phyloP scores from a whole-genome alignment of 2,329 filamentous ascomycete genomes.

The Biscogniauxia sp. region DNA sequence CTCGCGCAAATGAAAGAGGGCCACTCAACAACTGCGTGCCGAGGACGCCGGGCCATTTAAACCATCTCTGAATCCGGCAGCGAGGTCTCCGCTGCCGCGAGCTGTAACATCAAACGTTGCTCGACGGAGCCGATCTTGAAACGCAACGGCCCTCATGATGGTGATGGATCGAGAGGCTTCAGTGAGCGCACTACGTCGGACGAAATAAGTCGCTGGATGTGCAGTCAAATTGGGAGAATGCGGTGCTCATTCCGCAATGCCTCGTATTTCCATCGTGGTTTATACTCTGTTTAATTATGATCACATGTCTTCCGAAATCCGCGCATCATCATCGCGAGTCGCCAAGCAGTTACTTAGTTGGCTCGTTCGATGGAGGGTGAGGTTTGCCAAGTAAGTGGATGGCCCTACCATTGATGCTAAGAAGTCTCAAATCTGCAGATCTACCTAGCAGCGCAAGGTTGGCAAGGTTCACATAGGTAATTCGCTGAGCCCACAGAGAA shows the following conservation, averaged over 20 bases:
- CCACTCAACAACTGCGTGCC: neutral
- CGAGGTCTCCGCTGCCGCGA: neutral
- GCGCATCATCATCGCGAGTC: neutral
- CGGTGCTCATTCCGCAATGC: neutral
- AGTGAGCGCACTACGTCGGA: neutral
- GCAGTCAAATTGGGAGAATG: neutral
- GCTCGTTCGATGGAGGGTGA: too few species aligned
- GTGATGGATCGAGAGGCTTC: neutral
- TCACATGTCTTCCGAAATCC: neutral
- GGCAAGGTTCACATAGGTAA: neutral
- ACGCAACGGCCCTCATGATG: neutral
- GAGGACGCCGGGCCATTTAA: neutral
- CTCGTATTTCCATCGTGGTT: neutral
- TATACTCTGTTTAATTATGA: neutral
- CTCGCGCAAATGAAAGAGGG: neutral
- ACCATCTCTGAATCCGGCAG: neutral
- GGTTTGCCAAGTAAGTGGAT: neutral
- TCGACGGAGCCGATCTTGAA: neutral
- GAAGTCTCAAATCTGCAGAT: conserved; percentile 1
- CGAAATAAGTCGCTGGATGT: neutral
- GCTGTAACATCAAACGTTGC: neutral
- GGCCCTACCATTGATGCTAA: neutral
- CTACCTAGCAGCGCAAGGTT: neutral
- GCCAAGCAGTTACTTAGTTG: neutral
- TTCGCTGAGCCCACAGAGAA: neutral